Conservation (phyloP, 1,284 basidiomycete genomes). For the Pterula multifida region DNA sequence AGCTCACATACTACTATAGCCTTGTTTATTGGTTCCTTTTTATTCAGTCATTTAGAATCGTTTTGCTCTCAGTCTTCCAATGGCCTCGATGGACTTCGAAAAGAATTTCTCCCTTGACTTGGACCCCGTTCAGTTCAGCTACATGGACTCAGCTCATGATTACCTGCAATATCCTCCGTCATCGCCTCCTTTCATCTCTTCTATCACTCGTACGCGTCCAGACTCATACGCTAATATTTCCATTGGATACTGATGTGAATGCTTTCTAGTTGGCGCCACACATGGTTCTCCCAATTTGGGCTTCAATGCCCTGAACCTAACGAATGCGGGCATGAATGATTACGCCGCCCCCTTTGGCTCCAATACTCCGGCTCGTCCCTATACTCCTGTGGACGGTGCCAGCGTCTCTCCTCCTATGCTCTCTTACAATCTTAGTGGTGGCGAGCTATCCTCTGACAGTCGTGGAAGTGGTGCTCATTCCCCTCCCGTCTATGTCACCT, state of each 20-base stretch:
- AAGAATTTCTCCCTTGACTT: conserved; percentile 20
- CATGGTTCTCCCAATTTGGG: conserved; percentile 45
- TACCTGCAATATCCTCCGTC: conserved; percentile 34
- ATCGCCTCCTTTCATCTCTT: conserved; percentile 28
- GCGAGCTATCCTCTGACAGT: conserved; percentile 58
- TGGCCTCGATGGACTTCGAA: conserved; percentile 25
- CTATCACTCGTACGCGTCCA: conserved; percentile 28
- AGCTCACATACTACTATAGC: conserved; percentile 4
- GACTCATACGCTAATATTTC: neutral
- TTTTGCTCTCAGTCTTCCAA: conserved; percentile 17
- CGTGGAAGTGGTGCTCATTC: conserved; percentile 55
- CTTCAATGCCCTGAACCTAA: conserved; percentile 49
- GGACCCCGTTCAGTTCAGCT: conserved; percentile 9
- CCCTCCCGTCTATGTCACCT: conserved; percentile 38
- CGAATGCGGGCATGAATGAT: conserved; percentile 38
- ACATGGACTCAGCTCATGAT: conserved; percentile 25
- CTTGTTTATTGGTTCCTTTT: conserved; percentile 16
- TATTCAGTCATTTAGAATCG: conserved; percentile 12
- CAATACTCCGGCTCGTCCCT: conserved; percentile 45
- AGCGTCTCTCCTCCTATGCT: conserved; percentile 60
- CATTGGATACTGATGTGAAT: neutral
- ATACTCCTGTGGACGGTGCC: conserved; percentile 49
- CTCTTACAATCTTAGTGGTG: conserved; percentile 49
- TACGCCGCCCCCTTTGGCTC: conserved; percentile 28
- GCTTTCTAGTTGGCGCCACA: conserved; percentile 24